Conservation (phyloP, 306 rosid species). For the Nissolia schottii region DNA sequence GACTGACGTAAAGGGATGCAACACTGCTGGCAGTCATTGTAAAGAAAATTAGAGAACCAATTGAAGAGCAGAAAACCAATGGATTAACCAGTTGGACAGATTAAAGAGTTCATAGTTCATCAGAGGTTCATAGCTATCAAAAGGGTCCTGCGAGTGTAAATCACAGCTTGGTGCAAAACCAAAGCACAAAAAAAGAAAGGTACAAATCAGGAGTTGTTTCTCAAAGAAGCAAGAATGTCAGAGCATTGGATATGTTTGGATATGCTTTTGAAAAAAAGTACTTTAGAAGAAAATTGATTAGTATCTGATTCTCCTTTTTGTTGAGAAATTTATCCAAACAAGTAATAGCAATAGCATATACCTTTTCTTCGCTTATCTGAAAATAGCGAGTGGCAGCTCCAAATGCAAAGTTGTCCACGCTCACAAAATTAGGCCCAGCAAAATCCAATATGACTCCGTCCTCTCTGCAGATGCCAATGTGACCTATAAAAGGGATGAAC, state of each 20-base stretch:
- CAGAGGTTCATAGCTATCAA: neutral
- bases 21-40: constrained; percentile 48
- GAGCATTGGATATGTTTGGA: neutral
- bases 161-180: constrained; percentile 15
- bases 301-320: neutral
- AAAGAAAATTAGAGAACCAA: constrained; percentile 26
- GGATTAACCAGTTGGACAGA: neutral
- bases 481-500: constrained; percentile 92
- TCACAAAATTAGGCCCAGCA: constrained; percentile 91
- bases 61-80: constrained; percentile 6
- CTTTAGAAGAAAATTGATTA: neutral
- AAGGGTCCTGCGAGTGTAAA: neutral
- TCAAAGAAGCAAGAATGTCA: neutral
- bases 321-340: neutral
- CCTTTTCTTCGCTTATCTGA: constrained; percentile 73
- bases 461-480: constrained; percentile 92
- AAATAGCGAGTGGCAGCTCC: constrained; percentile 81
- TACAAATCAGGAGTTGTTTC: neutral
- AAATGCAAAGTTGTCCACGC: constrained; percentile 81
- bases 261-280: neutral
- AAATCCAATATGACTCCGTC: constrained; percentile 96
- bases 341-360: neutral
- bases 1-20: constrained; percentile 33
- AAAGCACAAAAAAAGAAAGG: constrained; percentile 4
- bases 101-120: constrained; percentile 7